Evolutionary conservation across 768 basidiomycete species (phyloP).

Genomic region (Boletus tomentosulus): DNA sequence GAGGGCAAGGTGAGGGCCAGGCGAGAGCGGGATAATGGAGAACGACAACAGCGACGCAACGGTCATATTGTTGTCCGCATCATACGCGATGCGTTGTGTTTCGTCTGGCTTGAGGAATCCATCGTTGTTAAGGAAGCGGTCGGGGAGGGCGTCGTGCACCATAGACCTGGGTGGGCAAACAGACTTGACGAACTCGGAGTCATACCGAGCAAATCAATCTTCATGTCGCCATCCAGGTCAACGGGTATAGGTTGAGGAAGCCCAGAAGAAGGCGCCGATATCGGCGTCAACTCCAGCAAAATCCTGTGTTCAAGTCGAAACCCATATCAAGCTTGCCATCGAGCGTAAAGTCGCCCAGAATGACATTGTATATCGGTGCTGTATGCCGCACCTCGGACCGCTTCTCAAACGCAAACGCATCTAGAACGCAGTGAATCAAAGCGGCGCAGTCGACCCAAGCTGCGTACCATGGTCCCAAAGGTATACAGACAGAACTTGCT

Average conservation of each 20-base stretch:
- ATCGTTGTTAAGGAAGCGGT: no score
- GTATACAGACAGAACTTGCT: slow-evolving; percentile 70
- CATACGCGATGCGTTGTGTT: no score
- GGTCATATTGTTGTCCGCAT: no score
- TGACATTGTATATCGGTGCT: slow-evolving; percentile 65
- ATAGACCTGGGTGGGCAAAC: slow-evolving; percentile 50
- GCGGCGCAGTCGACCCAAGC: background rate
- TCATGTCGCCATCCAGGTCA: slow-evolving; percentile 85
- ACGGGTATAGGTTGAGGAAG: slow-evolving; percentile 79
- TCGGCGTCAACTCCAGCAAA: slow-evolving; percentile 30
- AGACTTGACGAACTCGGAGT: slow-evolving; percentile 34
- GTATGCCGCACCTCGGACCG: slow-evolving; percentile 53
- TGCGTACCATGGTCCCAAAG: slow-evolving; percentile 79
- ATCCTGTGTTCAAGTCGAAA: background rate
- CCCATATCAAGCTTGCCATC: slow-evolving; percentile 81
- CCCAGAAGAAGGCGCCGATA: slow-evolving; percentile 60
- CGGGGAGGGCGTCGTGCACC: background rate
- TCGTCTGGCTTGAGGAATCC: no score
- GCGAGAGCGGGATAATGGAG: slow-evolving; percentile 3
- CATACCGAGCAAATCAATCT: slow-evolving; percentile 80
- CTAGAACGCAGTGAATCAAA: slow-evolving; percentile 33
- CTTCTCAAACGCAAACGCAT: slow-evolving; percentile 51
- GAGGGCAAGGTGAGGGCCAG: slow-evolving; percentile 34
- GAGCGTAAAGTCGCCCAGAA: slow-evolving; percentile 92
- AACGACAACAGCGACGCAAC: no score